Percentiles rank a stretch among this genome's conserved stretches.
These are phyloP conservation scores for Candida rishiriensis DNA, from an alignment of 805 yeast species.

Conservation along the genomic window DNA sequence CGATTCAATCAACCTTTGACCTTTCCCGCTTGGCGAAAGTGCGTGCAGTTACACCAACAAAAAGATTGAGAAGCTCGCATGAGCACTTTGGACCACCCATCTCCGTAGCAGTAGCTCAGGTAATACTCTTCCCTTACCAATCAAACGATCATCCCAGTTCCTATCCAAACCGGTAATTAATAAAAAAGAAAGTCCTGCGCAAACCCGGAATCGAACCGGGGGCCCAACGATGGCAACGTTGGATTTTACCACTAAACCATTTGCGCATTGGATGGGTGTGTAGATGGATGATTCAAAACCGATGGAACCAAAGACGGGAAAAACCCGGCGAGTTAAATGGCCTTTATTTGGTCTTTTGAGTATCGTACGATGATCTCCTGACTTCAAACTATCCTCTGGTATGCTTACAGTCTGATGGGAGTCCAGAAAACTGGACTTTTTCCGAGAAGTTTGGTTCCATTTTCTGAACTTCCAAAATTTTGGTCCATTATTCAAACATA, in stretches of 20 bases:
- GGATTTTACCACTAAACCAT: constrained; percentile 8
- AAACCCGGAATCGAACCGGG: constrained; percentile 8
- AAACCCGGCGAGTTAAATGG: too few relatives aligned
- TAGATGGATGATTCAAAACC: too few relatives aligned
- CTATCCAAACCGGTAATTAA: not conserved
- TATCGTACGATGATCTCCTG: too few relatives aligned
- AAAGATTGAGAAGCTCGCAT: not conserved
- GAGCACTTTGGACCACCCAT: not conserved
- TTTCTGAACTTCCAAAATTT: too few relatives aligned
- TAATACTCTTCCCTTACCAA: not conserved
- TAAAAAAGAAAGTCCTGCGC: constrained; percentile 1
- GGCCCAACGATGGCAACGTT: constrained; percentile 8
- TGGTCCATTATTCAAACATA: too few relatives aligned
- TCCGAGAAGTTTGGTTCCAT: too few relatives aligned
- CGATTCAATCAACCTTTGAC: not conserved
- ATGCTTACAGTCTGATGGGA: too few relatives aligned
- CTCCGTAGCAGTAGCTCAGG: not conserved
- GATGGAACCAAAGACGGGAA: too few relatives aligned
- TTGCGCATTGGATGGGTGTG: constrained; percentile 4
- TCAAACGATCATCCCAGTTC: not conserved
- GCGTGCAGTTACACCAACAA: not conserved
- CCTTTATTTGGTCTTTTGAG: not conserved
- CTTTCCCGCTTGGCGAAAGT: not conserved
- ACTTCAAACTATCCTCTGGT: too few relatives aligned
- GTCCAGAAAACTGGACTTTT: too few relatives aligned